Percentiles rank a stretch among this genome's conserved stretches.
Conservation (phyloP, 2,329 filamentous ascomycete genomes). For the Neurospora sp. region DNA sequence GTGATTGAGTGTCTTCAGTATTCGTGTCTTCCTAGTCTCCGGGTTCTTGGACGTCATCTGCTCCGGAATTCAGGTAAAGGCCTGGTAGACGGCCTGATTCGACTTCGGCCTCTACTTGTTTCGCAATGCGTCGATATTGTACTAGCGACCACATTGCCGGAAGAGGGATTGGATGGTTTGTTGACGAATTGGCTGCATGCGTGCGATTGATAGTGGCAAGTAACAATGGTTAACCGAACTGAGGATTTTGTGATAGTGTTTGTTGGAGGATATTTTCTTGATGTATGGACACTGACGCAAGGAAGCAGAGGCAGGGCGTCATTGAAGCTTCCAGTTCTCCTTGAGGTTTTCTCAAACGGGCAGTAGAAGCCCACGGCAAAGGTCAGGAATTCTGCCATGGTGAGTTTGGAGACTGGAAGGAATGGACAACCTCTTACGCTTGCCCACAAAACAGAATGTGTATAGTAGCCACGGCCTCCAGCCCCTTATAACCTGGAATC, state of each 20-base stretch:
- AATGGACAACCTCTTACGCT: not conserved
- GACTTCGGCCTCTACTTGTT: constrained; percentile 3
- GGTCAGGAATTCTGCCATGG: not conserved
- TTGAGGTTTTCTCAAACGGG: no score
- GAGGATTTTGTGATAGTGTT: not conserved
- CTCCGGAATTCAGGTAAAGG: constrained; percentile 1
- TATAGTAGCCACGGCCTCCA: not conserved
- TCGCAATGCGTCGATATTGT: constrained; percentile 6
- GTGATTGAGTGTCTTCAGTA: not conserved
- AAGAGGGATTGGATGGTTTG: not conserved
- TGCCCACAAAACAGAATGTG: not conserved
- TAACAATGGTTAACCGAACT: not conserved
- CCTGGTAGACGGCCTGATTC: not conserved
- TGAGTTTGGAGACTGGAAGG: not conserved
- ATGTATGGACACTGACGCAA: not conserved
- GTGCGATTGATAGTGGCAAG: not conserved
- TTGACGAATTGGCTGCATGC: not conserved
- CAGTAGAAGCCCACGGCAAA: not conserved
- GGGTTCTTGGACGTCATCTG: constrained; percentile 1
- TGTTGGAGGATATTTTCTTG: not conserved
- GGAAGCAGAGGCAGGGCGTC: not conserved
- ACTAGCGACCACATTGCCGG: constrained; percentile 5
- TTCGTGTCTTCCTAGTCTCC: constrained; percentile 2
- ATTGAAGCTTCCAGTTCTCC: not conserved
- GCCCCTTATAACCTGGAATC: not conserved